A percentile compares a stretch with the other conserved stretches of the same genome.
Evolutionary conservation across 1,139 yeast species (phyloP).

Genomic region (Hemisphaericaspora xylofermentans): DNA sequence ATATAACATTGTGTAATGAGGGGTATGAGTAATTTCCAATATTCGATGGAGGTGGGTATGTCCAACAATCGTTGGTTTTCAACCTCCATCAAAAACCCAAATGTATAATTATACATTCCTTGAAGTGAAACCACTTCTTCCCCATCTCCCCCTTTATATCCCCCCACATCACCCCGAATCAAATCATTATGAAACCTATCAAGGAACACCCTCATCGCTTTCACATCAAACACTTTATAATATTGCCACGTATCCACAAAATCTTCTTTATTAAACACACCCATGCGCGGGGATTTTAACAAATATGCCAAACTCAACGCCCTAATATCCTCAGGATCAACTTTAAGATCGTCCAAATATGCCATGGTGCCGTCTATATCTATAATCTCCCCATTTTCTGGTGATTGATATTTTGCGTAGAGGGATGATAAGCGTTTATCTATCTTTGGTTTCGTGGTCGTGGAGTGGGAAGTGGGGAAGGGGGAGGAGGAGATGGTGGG

Average conservation of each 20-base stretch:
- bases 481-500: background rate
- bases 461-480: slow-evolving; percentile 11
- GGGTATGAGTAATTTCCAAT: slow-evolving; percentile 70
- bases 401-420: slow-evolving; percentile 34
- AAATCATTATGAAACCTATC: slow-evolving; percentile 35
- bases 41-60: slow-evolving; percentile 65
- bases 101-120: slow-evolving; percentile 67
- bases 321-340: slow-evolving; percentile 70
- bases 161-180: slow-evolving; percentile 21
- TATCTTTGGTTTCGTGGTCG: slow-evolving; percentile 6
- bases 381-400: slow-evolving; percentile 27
- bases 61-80: slow-evolving; percentile 57
- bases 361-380: slow-evolving; percentile 77
- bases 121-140: slow-evolving; percentile 39
- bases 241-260: slow-evolving; percentile 61
- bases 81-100: slow-evolving; percentile 61
- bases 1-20: slow-evolving; percentile 19
- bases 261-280: slow-evolving; percentile 48
- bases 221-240: slow-evolving; percentile 34
- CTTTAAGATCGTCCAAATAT: slow-evolving; percentile 63
- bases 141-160: slow-evolving; percentile 7
- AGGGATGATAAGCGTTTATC: slow-evolving; percentile 22
- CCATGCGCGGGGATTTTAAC: slow-evolving; percentile 64
- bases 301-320: slow-evolving; percentile 72
- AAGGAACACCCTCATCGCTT: slow-evolving; percentile 51